Percentiles rank a stretch among this genome's conserved stretches.
These are phyloP conservation scores for Xylaria digitata DNA, from an alignment of 2,329 filamentous ascomycete species.

Conservation along the genomic window DNA sequence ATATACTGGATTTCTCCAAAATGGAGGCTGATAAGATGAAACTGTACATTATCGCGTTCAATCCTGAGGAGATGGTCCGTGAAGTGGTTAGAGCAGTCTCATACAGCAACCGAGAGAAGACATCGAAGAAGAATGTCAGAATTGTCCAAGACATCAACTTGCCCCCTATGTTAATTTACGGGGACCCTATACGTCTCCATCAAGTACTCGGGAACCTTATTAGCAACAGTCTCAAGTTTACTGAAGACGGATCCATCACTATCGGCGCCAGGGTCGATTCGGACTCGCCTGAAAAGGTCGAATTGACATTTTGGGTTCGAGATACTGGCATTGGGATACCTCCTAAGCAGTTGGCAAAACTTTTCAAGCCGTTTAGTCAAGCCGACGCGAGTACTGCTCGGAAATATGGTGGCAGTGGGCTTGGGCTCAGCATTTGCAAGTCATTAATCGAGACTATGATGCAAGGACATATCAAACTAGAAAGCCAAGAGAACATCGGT, in stretches of 20 bases:
- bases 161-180: constrained; percentile 77
- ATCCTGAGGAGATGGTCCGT: constrained; percentile 73
- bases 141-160: constrained; percentile 77
- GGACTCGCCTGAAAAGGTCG: constrained; percentile 76
- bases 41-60: constrained; percentile 77
- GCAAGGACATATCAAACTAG: constrained; percentile 84
- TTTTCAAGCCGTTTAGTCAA: constrained; percentile 93
- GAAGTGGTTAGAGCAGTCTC: constrained; percentile 74
- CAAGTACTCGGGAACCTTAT: constrained; percentile 85
- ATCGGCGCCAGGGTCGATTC: constrained; percentile 79
- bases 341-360: constrained; percentile 80
- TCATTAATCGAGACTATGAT: constrained; percentile 93
- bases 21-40: constrained; percentile 91
- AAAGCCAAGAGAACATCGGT: constrained; percentile 77
- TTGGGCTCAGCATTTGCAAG: constrained; percentile 94
- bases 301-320: constrained; percentile 84
- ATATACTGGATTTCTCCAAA: constrained; percentile 95
- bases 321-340: constrained; percentile 95
- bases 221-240: constrained; percentile 95
- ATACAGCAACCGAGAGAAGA: constrained; percentile 73
- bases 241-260: constrained; percentile 85
- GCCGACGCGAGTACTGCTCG: constrained; percentile 90
- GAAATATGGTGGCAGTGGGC: constrained; percentile 90
- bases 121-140: constrained; percentile 70
- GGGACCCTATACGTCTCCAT: constrained; percentile 73